Base-by-base conservation (phyloP, 768 basidiomycete genomes). In the Naganishia onofrii region DNA sequence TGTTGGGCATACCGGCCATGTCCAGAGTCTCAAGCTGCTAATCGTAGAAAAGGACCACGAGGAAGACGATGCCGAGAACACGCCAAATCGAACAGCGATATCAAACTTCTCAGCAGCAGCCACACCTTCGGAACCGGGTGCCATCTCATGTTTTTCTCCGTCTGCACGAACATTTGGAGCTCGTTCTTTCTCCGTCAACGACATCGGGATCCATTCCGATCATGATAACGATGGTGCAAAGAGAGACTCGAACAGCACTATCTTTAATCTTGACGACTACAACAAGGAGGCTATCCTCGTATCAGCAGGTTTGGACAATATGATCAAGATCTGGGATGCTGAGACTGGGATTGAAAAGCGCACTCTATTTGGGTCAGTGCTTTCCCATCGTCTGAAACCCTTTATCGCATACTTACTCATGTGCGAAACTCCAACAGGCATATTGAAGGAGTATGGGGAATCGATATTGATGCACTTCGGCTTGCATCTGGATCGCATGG, bases 361-460 rank as follows among this genome's bases (percentile, higher is more conserved):
- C 76, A 97, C 96, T 51, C 85, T 94, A 72, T 99, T 99, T 79
- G 96, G 94, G 82, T 75, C 51, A 66, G 74, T 71, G 1, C 23
- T 46, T n/a, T 17, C 3, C 6, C 9, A n/a, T 42, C 34, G 10
- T 6, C 34, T 26, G 17, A 2, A n/a, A 36, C 12, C 23, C 12
- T 29, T 46, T 21, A 19, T 12, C 3, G 17, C 44, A n/a, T n/a
- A 34, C 8, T 67, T 12, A 21, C 21, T 23, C 21, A 60, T 51
- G 26, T 13, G 1, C 57, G 6, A 69, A 38, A 15, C 31, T 44
- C 23, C 12, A n/a, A 34, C 15, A 63, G 60, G 0, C 94, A 97
- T 80, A 93, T 98, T 75, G 96, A 99, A 78, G 96, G 96, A 66
- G 93, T 99, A 21, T 99, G 96, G 96, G 89, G 88, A 3, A 90